These are phyloP conservation scores for Curvularia sp. DNA, from an alignment of 2,329 filamentous ascomycete genomes.

Conservation along the genomic window DNA sequence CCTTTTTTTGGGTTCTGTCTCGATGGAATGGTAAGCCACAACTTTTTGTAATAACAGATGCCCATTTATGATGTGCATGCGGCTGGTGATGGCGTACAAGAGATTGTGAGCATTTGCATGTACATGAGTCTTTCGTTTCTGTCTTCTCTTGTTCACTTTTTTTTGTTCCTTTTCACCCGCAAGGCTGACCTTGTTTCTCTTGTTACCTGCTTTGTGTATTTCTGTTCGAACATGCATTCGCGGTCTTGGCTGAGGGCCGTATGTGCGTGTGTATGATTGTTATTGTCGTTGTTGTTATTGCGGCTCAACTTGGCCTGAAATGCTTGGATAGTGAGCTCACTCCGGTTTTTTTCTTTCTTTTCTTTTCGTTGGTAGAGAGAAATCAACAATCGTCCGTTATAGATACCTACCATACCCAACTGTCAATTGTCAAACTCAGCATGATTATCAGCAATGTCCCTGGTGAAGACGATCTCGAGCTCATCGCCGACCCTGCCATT, in stretches of 20 bases:
- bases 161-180: background rate
- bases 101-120: background rate
- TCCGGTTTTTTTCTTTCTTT: too few species aligned
- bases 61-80: background rate
- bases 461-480: constrained; percentile 44
- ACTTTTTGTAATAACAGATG: background rate
- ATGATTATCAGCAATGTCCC: background rate
- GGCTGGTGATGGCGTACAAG: background rate
- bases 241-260: background rate
- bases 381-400: background rate
- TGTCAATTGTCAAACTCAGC: background rate
- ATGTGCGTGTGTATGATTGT: background rate
- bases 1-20: background rate
- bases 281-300: too few species aligned
- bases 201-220: background rate
- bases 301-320: background rate
- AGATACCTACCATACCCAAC: background rate
- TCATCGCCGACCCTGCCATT: constrained; percentile 44
- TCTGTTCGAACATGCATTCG: background rate
- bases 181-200: background rate
- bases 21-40: background rate
- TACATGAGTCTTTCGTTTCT: constrained; percentile 1
- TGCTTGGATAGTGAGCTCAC: background rate
- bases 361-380: too few species aligned
- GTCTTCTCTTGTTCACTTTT: background rate